Base-by-base conservation (phyloP, 805 yeast species). In the Komagataella pseudopastoris region DNA sequence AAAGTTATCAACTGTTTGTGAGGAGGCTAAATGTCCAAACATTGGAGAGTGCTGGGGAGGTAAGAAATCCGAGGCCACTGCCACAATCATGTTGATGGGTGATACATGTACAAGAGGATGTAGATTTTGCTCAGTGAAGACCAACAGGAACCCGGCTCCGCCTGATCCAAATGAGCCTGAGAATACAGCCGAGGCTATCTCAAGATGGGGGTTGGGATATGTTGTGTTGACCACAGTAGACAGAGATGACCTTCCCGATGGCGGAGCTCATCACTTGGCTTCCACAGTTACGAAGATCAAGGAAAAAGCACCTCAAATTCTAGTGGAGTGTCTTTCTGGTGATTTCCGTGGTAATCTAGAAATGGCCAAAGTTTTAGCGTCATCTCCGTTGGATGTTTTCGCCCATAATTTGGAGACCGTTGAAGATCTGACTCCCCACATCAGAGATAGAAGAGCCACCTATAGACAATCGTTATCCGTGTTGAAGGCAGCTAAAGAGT, bases 1-100 rank as follows among this genome's bases (percentile, higher is more conserved):
- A 54, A 88, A 88, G 56, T 71, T 93, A 50, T 85, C 96, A 44
- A 93, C 99, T 0, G 99, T 93, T 30, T 93, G 99, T 69, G 98
- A 93, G 67, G 99, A 93, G 63, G 99, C 99, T 4, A 84, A 93
- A 63, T 93, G 99, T 69, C 99, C 99, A n/a, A 93, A 93, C 65
- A 93, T 93, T 55, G 96, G 98, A 50, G 99, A 93, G 66, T 93
- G 99, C 68, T 93, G 99, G 99, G 98, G 99, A 52, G 99, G 99
- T 30, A 80, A 83, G 60, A 84, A 90, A 65, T 80, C 91, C 6
- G 91, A 88, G 56, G 97, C 99, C 3, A 88, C 96, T 6, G 96
- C 96, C 5, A 93, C 99, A 1, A 93, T 93, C 59, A 93, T 93
- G 99, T 73, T 93, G 53, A 76, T 93, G 77, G 99, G 99, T 55